These are phyloP conservation scores for Pyrus betulifolia DNA, from an alignment of 306 rosid genomes.

Conservation along the genomic window DNA sequence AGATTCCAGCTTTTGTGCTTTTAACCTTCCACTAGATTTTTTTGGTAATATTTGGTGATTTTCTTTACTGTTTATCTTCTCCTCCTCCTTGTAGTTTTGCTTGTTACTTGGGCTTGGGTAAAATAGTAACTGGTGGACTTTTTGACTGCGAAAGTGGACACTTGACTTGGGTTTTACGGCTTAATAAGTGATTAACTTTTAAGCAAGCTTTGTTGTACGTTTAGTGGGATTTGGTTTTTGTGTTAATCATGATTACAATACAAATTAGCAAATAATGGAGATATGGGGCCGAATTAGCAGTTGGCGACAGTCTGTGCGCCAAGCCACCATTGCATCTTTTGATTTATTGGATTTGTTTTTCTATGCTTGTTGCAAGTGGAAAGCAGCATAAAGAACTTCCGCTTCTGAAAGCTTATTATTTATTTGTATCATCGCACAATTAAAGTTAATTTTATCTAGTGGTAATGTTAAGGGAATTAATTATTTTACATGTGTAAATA, in stretches of 20 bases:
- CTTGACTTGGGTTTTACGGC: background rate
- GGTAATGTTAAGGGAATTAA: too few species aligned
- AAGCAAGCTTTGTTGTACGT: background rate
- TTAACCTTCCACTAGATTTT: background rate
- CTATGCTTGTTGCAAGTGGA: too few species aligned
- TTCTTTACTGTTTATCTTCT: background rate
- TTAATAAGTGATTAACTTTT: too few species aligned
- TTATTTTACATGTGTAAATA: too few species aligned
- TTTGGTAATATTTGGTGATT: background rate
- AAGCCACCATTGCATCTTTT: background rate
- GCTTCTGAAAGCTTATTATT: too few species aligned
- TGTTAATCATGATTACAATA: background rate
- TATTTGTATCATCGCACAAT: too few species aligned
- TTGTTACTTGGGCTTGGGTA: background rate
- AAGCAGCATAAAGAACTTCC: too few species aligned
- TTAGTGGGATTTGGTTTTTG: background rate
- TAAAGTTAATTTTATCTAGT: too few species aligned
- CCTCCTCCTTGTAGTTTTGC: background rate
- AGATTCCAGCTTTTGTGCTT: background rate
- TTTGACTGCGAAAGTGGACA: background rate
- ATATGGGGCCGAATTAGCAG: background rate
- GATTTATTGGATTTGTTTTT: background rate
- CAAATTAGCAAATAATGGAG: background rate
- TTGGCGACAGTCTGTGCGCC: background rate
- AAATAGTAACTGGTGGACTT: background rate